Base-by-base conservation (phyloP, 441 rosid genomes). In the Erodium trifolium region DNA sequence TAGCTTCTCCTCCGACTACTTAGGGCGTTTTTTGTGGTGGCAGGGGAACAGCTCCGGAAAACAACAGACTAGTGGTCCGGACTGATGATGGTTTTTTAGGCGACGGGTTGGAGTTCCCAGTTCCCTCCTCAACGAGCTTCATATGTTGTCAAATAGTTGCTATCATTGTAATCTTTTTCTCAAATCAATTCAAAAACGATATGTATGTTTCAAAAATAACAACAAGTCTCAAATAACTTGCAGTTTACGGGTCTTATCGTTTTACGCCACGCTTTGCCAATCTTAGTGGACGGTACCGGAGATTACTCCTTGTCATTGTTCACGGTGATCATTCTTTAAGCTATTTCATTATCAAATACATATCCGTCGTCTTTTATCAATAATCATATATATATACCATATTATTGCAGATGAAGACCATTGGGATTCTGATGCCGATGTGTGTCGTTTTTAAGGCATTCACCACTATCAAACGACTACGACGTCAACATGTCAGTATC, bases 181-280 rank as follows among this genome's bases (percentile, higher is more conserved):
- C 27, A 23, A 23, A 23, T 23, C 27, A 23, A 23, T 23, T 23
- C 27, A 23, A 23, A 23, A 23, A 23, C 0, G 27, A 23, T 23
- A 23, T n/a, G n/a, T n/a, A n/a, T n/a, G n/a, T n/a, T n/a, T n/a
- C n/a, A n/a, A n/a, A n/a, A 23, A 23, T 23, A 23, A 23, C 27
- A 23, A 23, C 27, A 34, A 34, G 37, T 34, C 5, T 34, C 37
- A 34, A 23, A 23, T 23, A 23, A 6, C 79, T 66, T 77, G 77
- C 80, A 93, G 98, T 88, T 93, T 68, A 79, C 86, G 74, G 70
- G 84, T 71, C 87, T 92, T 68, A 76, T 92, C 55, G 84, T 92
- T 68, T 73, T 88, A 53, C 90, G 93, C 67, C 88, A 85, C 68
- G 81, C 86, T 68, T 87, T 90, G 72, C 93, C 98, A 2, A 62